A percentile compares a stretch with the other conserved stretches of the same genome.
Conservation (phyloP, 2,329 filamentous ascomycete genomes). For the Diaporthe eres region DNA sequence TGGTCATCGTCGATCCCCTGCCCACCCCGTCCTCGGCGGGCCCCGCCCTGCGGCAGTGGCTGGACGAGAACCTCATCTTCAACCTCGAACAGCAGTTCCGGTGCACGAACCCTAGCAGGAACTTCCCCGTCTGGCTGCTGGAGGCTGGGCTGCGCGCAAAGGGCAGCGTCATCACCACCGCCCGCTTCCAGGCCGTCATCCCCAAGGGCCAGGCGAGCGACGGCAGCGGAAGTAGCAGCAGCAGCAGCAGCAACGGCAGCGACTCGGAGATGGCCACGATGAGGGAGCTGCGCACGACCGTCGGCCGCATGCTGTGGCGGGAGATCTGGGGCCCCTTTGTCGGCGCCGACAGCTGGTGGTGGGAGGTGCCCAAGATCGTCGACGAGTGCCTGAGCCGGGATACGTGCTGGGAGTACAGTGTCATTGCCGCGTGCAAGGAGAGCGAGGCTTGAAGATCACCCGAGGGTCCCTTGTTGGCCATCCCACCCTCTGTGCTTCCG, state of each 20-base stretch:
- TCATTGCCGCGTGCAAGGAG: conserved; percentile 69
- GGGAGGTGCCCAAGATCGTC: conserved; percentile 69
- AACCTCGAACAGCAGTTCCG: conserved; percentile 72
- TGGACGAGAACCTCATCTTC: conserved; percentile 71
- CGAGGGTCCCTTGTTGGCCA: no score
- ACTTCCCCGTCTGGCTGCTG: conserved; percentile 72
- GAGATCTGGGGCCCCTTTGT: conserved; percentile 72
- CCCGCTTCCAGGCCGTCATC: conserved; percentile 63
- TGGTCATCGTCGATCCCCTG: conserved; percentile 74
- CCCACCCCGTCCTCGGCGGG: conserved; percentile 70
- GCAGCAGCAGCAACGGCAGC: conserved; percentile 42
- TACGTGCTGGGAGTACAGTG: conserved; percentile 72
- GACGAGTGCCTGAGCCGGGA: conserved; percentile 67
- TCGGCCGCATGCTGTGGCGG: conserved; percentile 72
- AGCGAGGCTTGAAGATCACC: conserved; percentile 27
- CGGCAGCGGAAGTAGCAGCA: conserved; percentile 43
- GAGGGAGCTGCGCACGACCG: conserved; percentile 60
- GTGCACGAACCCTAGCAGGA: conserved; percentile 70
- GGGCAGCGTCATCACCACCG: conserved; percentile 62
- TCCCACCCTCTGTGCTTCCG: background rate
- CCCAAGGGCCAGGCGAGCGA: conserved; percentile 9
- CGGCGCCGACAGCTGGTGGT: conserved; percentile 70
- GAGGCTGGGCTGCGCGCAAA: conserved; percentile 66
- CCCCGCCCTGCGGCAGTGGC: conserved; percentile 70
- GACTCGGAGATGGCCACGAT: conserved; percentile 41